Evolutionary conservation across 176 grass and related monocot genomes (phyloP), one percentile per base, ranked within the genome.

Genomic region (Triticum aestivum): DNA sequence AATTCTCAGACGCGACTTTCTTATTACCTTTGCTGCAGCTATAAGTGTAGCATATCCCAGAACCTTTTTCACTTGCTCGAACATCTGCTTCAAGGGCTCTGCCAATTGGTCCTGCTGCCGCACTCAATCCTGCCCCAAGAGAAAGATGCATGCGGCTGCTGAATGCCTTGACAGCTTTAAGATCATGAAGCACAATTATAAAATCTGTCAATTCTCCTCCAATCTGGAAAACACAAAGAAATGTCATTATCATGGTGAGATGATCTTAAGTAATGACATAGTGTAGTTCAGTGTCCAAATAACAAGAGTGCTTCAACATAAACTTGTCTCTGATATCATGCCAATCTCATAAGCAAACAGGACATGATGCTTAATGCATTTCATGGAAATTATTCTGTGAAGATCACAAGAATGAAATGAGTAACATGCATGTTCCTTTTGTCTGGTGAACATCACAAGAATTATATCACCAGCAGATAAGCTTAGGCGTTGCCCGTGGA

Each of bases 81-180:
- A 98, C 81, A 89, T 98, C 96, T 79, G 93, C 96, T 90, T 98
- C 96, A 78, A 98, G 87, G 18, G 86, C 96, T 92, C 96, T 95
- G 56, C 96, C 96, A 12, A 98, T 72, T 58, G 96, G 96, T 26
- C 93, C 96, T 44, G 90, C 96, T 33, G 96, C 96, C 51, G 79
- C 93, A 84, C 96, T 98, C 77, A 98, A 79, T 64, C 93, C 93
- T 49, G 91, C 96, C 44, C 96, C 96, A 67, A 98, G 56, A 75
- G 96, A 98, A 92, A 98, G 85, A 86, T 95, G 96, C 73, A 98
- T 83, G 23, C 78, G 73, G 76, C 96, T 95, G 37, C 91, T 92
- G 79, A 95, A 98, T 75, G 93, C 90, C 79, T 92, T 98, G 12
- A 95, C 91, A 34, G 91, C 89, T 83, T 95, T 89, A 79, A 21